Evolutionary conservation across 768 basidiomycete species (phyloP).

Genomic region (Auricularia cornea): DNA sequence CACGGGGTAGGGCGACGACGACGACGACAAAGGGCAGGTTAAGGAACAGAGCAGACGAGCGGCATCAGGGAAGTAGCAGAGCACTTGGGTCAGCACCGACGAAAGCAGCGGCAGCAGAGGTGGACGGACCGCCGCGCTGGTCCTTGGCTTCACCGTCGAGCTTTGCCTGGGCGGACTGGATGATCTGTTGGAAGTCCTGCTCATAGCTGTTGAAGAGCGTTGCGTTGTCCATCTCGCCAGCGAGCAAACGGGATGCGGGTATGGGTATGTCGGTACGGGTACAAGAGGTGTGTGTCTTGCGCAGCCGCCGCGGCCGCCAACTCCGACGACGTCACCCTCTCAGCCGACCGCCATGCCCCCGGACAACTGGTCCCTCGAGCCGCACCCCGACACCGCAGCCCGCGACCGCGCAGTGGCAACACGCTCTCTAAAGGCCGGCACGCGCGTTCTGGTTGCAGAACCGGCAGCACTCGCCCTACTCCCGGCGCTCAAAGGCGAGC

Average conservation of each 20-base stretch:
- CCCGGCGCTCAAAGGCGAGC: conserved; percentile 45
- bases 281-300: too few species aligned
- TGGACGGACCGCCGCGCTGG: conserved; percentile 55
- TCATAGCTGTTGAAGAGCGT: conserved; percentile 88
- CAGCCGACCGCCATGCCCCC: too few species aligned
- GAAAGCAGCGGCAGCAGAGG: background rate
- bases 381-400: conserved; percentile 35
- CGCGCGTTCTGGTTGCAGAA: conserved; percentile 36
- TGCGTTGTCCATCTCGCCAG: conserved; percentile 59
- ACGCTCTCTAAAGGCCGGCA: conserved; percentile 34
- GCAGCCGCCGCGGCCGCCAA: too few species aligned
- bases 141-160: conserved; percentile 63
- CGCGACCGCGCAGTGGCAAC: conserved; percentile 44
- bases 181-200: conserved; percentile 80
- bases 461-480: conserved; percentile 44
- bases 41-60: too few species aligned
- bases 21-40: too few species aligned
- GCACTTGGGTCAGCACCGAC: conserved; percentile 2
- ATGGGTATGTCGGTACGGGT: too few species aligned
- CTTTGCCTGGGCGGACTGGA: conserved; percentile 65
- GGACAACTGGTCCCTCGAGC: background rate
- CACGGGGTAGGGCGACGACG: conserved; percentile 1
- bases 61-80: too few species aligned
- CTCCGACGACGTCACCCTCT: too few species aligned
- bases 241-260: too few species aligned